Base-by-base conservation (phyloP, 352 stramenopile genomes). In the Phytophthora kernoviae region DNA sequence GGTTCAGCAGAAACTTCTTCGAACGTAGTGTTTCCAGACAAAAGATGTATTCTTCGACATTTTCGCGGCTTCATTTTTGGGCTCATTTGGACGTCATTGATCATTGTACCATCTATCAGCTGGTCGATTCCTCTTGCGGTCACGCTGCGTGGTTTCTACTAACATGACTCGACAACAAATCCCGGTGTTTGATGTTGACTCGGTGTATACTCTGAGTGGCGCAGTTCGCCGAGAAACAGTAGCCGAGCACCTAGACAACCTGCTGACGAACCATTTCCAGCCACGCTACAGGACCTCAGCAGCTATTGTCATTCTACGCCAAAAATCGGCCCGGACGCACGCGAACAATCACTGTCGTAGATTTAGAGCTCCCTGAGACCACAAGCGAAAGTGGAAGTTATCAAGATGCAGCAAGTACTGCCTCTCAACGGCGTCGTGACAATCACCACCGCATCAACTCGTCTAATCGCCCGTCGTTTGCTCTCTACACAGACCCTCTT, bases 401-500 rank as follows among this genome's bases (percentile, higher is more conserved):
- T 27, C 54, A 60, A 44, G 22, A 12, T 11, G 36, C 55, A 21
- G 37, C 49, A 11, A 62, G 47, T 18, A 53, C 48, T 12, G 30
- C 34, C 1, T 61, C 48, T 24, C 48, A 69, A 7, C 47, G 44
- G 17, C 61, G 36, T 30, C 30, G 26, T 11, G 56, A 49, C 36
- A 52, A 57, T 8, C 42, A 57, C 9, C 62, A 70, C 39, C 45
- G 61, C 15, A 15, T 65, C n/a, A 69, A 69, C 22, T 65, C 54
- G 7, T 68, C 60, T 22, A 66, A 75, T 32, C 41, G 48, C 2
- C 53, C 63, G 36, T 56, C 46, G 20, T 66, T 81, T 32, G 40
- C 64, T 30, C 51, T 75, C 12, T 73, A 68, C 57, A 81, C 73
- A 24, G 68, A 81, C 44, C 57, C 55, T 26, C 53, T 77, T 11